A percentile compares a stretch with the other conserved stretches of the same genome.
phyloP scores from a whole-genome alignment of 2,329 filamentous ascomycete species.

The Byssoonygena ceratinophila region DNA sequence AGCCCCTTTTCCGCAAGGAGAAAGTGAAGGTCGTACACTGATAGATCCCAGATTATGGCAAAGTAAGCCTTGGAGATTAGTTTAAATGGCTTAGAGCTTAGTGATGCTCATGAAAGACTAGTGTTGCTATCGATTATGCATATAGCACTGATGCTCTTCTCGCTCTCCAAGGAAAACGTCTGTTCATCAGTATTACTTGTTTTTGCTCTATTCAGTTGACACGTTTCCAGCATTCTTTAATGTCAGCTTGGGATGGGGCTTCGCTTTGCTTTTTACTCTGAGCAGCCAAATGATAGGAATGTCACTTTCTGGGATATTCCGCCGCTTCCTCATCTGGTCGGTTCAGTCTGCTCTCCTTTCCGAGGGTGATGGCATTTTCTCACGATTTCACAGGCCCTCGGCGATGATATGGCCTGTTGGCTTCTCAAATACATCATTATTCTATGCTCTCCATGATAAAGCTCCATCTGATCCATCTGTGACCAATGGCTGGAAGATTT shows the following conservation, averaged over 20 bases:
- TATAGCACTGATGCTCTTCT: conserved; percentile 23
- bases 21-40: conserved; percentile 47
- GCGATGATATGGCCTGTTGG: conserved; percentile 65
- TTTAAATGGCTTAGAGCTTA: background rate
- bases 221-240: conserved; percentile 18
- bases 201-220: background rate
- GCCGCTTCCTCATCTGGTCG: conserved; percentile 49
- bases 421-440: conserved; percentile 55
- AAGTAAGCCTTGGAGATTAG: conserved; percentile 44
- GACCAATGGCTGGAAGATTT: conserved; percentile 54
- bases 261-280: conserved; percentile 22
- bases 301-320: conserved; percentile 51
- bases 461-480: conserved; percentile 44
- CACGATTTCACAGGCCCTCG: conserved; percentile 30
- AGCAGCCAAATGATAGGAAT: conserved; percentile 48
- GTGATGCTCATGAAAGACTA: conserved; percentile 10
- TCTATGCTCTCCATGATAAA: conserved; percentile 64
- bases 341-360: background rate
- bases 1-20: conserved; percentile 44
- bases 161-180: conserved; percentile 21
- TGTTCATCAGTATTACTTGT: background rate
- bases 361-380: background rate
- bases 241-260: conserved; percentile 21
- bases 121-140: conserved; percentile 22
- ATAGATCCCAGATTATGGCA: conserved; percentile 54